phyloP scores from a whole-genome alignment of 2,329 filamentous ascomycete species.

The Aspergillus eucalypticola region DNA sequence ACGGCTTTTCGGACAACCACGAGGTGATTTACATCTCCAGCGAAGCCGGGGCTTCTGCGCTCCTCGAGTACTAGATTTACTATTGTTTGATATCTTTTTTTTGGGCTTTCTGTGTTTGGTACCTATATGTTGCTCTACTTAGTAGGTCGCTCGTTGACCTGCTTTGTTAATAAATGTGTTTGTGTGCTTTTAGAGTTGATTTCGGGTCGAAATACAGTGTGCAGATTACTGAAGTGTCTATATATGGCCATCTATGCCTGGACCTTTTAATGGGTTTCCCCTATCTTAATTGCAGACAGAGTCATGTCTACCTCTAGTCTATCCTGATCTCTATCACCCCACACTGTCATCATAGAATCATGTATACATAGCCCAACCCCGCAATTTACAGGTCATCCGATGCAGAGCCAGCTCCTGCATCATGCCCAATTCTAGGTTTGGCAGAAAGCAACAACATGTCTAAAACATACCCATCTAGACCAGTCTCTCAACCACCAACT shows the following conservation, averaged over 20 bases:
- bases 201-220: background rate
- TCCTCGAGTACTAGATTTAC: slow-evolving; percentile 55
- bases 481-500: slow-evolving; percentile 39
- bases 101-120: slow-evolving; percentile 8
- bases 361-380: background rate
- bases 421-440: background rate
- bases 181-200: slow-evolving; percentile 14
- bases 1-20: slow-evolving; percentile 90
- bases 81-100: slow-evolving; percentile 9
- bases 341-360: background rate
- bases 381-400: background rate
- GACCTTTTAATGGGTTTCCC: slow-evolving; percentile 4
- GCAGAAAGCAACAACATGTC: too few species aligned
- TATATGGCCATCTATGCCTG: background rate
- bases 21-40: slow-evolving; percentile 94
- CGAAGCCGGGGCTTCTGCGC: slow-evolving; percentile 79
- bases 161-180: background rate
- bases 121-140: background rate
- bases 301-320: background rate
- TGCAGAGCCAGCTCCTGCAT: background rate
- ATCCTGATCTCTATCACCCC: background rate
- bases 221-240: background rate
- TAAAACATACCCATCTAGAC: slow-evolving; percentile 22
- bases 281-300: background rate
- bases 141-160: background rate